Evolutionary conservation across 768 basidiomycete species (phyloP).

Genomic region (Nidula microcarpa): DNA sequence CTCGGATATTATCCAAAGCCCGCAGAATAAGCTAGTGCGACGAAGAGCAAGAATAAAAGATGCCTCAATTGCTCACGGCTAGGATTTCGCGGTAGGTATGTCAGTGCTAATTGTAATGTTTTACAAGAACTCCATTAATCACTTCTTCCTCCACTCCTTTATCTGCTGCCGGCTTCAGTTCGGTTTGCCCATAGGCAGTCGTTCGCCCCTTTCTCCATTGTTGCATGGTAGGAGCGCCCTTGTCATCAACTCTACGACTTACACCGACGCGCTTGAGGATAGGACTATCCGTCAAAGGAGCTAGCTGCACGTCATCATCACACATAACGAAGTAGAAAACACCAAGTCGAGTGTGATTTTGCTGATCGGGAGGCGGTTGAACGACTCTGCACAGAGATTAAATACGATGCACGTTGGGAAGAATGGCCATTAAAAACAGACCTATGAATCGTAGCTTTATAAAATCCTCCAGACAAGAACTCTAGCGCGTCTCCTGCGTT

Average conservation of each 20-base stretch:
- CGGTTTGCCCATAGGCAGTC: not conserved
- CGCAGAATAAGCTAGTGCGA: no score
- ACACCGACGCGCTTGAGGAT: constrained; percentile 35
- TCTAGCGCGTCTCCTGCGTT: constrained; percentile 48
- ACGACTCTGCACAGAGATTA: constrained; percentile 26
- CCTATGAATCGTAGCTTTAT: constrained; percentile 44
- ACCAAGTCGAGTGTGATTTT: constrained; percentile 37
- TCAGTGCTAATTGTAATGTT: constrained; percentile 38
- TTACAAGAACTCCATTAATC: constrained; percentile 40
- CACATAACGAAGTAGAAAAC: constrained; percentile 44
- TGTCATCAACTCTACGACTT: not conserved
- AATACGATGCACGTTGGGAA: not conserved
- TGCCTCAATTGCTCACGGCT: not conserved
- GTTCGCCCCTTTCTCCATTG: constrained; percentile 1
- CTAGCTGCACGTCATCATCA: constrained; percentile 40
- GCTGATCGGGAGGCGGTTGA: constrained; percentile 47
- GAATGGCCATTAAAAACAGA: constrained; percentile 1
- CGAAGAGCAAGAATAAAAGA: no score
- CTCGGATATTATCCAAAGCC: no score
- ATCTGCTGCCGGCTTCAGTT: constrained; percentile 13
- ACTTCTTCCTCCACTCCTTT: constrained; percentile 42
- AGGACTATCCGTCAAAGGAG: constrained; percentile 36
- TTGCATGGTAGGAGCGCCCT: constrained; percentile 1
- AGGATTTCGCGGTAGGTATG: not conserved
- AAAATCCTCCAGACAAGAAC: constrained; percentile 44